These are phyloP conservation scores for Coemansia sp. DNA, from an alignment of 192 early-diverging fungal genomes.

Conservation along the genomic window DNA sequence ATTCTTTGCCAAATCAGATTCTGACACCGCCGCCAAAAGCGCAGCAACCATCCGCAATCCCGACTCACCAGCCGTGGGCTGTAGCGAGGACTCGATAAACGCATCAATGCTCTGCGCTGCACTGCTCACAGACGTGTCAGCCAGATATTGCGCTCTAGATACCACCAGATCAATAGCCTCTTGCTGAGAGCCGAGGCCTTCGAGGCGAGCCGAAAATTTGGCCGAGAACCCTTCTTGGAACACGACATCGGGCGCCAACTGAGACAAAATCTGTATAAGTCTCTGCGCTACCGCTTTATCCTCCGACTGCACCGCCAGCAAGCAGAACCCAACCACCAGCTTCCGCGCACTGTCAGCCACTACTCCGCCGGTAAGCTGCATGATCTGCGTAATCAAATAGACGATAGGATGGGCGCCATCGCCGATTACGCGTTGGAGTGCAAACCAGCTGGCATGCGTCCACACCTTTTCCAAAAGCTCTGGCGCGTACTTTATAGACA, in stretches of 20 bases:
- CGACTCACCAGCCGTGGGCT: neutral
- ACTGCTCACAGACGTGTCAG: slow-evolving; percentile 10
- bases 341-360: slow-evolving; percentile 15
- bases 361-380: slow-evolving; percentile 10
- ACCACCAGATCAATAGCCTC: slow-evolving; percentile 38
- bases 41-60: slow-evolving; percentile 9
- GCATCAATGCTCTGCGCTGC: slow-evolving; percentile 34
- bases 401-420: slow-evolving; percentile 28
- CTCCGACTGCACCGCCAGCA: slow-evolving; percentile 33
- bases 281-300: slow-evolving; percentile 23
- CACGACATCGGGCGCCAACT: slow-evolving; percentile 39
- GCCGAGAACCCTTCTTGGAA: slow-evolving; percentile 37
- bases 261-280: slow-evolving; percentile 34
- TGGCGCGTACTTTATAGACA: slow-evolving; percentile 28
- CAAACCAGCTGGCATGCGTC: slow-evolving; percentile 56
- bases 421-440: slow-evolving; percentile 30
- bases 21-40: slow-evolving; percentile 29
- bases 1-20: slow-evolving; percentile 16
- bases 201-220: slow-evolving; percentile 30
- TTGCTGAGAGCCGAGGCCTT: slow-evolving; percentile 25
- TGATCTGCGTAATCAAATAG: slow-evolving; percentile 26
- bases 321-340: slow-evolving; percentile 39
- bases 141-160: slow-evolving; percentile 33
- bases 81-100: slow-evolving; percentile 21
- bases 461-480: slow-evolving; percentile 37